These are phyloP conservation scores for Omphalotus olearius DNA, from an alignment of 1,284 basidiomycete genomes.

Conservation along the genomic window DNA sequence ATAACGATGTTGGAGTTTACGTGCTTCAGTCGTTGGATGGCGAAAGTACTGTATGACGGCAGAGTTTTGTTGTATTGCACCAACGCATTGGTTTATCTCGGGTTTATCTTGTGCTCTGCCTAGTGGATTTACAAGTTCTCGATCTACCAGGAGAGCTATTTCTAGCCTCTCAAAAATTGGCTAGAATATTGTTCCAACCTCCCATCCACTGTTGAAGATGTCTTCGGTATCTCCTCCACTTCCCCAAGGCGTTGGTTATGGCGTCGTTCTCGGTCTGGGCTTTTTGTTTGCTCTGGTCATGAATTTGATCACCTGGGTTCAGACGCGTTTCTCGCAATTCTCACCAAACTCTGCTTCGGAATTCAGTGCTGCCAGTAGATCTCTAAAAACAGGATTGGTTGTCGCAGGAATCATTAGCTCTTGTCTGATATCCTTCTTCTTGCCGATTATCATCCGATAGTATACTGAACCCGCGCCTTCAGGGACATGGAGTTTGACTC, in stretches of 20 bases:
- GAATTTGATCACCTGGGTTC: slow-evolving; percentile 19
- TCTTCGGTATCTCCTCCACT: slow-evolving; percentile 4
- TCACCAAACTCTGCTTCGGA: slow-evolving; percentile 30
- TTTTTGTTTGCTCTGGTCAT: slow-evolving; percentile 21
- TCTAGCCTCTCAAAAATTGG: not conserved
- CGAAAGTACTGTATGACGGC: too few species aligned
- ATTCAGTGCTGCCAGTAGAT: slow-evolving; percentile 32
- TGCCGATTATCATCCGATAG: not conserved
- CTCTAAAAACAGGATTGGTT: slow-evolving; percentile 42
- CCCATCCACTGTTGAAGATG: not conserved
- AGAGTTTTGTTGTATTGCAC: too few species aligned
- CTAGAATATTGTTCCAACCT: not conserved
- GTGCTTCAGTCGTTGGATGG: too few species aligned
- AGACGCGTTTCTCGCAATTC: slow-evolving; percentile 18
- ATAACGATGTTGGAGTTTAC: too few species aligned
- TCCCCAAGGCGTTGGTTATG: slow-evolving; percentile 20
- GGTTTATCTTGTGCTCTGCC: too few species aligned
- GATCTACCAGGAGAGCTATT: not conserved
- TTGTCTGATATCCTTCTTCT: slow-evolving; percentile 10
- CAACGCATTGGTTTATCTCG: too few species aligned
- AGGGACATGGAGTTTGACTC: slow-evolving; percentile 24
- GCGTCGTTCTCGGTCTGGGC: slow-evolving; percentile 20
- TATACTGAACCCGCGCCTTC: not conserved
- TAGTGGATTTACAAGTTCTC: too few species aligned
- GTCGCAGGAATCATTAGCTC: slow-evolving; percentile 38